Base-by-base conservation (phyloP, 441 rosid species). In the Jatropha podagrica region DNA sequence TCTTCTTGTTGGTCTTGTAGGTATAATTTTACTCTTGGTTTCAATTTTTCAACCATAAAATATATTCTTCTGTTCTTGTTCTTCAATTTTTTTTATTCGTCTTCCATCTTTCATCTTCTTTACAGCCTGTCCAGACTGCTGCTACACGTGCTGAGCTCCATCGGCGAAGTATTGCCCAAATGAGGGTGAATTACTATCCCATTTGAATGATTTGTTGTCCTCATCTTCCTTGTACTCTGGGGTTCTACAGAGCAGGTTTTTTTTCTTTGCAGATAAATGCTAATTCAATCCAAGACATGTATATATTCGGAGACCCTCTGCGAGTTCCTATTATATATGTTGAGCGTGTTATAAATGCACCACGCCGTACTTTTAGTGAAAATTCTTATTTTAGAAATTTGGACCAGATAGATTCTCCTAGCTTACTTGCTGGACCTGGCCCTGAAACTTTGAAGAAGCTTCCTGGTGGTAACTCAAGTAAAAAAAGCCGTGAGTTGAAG, bases 131-230 rank as follows among this genome's bases (percentile, higher is more conserved):
- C 10, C 95, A 96, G 77, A 61, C 78, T 74, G 95, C 97, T 81
- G 89, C 87, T 72, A 88, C 83, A 74, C 96, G 95, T 62, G 98
- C 98, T 54, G 98, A 96, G 78, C 97, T 94, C 84, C 98, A 92
- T 81, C 90, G 98, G 67, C 90, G 89, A 78, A 92, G 98, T 83
- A 92, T 96, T 74, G 97, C 95, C 14, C 97, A 90, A 80, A 92
- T 92, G 98, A 90, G 84, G 88, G 99, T 96, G 72, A 80, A 86
- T 70, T 63, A 38, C 76, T 73, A 52, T 48, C 62, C 48, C 26
- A 27, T 9, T 52, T 61, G 41, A 68, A 32, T 61, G 37, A 27
- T 77, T 68, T 62, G 23, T 68, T 58, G 6, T n/a, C 23, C 26
- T 65, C 51, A n/a, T 67, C 71, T 77, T 67, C 56, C n/a, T 46